Conservation (phyloP, 805 yeast species). For the Candida incommunis region DNA sequence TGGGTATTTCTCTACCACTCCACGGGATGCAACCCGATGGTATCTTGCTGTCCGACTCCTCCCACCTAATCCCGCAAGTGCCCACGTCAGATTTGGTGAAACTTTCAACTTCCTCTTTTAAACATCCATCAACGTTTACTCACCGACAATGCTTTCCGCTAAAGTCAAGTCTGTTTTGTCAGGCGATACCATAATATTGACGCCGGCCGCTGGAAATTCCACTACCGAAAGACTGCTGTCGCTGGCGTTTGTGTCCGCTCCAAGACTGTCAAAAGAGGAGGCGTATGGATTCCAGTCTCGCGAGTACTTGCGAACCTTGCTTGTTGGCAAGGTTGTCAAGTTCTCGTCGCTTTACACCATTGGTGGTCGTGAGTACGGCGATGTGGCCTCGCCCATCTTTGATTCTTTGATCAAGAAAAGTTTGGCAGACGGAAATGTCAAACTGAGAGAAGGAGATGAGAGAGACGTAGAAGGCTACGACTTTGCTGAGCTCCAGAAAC, state of each 20-base stretch:
- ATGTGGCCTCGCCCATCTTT: conserved; percentile 49
- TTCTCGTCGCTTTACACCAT: conserved; percentile 42
- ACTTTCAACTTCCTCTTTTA: no score
- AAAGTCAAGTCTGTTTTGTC: conserved; percentile 58
- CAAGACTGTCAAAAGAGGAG: conserved; percentile 29
- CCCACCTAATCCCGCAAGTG: no score
- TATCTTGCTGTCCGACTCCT: no score
- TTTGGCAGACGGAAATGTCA: conserved; percentile 46
- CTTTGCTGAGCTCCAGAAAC: conserved; percentile 15
- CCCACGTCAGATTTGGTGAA: no score
- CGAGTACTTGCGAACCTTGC: conserved; percentile 44
- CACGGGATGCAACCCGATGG: no score
- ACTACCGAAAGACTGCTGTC: conserved; percentile 47
- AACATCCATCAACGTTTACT: no score
- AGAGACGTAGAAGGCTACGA: conserved; percentile 25
- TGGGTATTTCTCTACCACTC: no score
- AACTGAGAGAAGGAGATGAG: conserved; percentile 39
- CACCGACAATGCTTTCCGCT: conserved; percentile 26
- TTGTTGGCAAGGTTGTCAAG: conserved; percentile 49
- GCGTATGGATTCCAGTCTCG: conserved; percentile 40
- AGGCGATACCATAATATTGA: conserved; percentile 55
- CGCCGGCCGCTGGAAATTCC: conserved; percentile 26
- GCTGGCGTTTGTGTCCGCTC: conserved; percentile 51
- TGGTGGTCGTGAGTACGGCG: conserved; percentile 52
- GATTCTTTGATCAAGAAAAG: conserved; percentile 42